Conservation (phyloP, 805 yeast genomes). For the Saccharomycopsis fibuligera region DNA sequence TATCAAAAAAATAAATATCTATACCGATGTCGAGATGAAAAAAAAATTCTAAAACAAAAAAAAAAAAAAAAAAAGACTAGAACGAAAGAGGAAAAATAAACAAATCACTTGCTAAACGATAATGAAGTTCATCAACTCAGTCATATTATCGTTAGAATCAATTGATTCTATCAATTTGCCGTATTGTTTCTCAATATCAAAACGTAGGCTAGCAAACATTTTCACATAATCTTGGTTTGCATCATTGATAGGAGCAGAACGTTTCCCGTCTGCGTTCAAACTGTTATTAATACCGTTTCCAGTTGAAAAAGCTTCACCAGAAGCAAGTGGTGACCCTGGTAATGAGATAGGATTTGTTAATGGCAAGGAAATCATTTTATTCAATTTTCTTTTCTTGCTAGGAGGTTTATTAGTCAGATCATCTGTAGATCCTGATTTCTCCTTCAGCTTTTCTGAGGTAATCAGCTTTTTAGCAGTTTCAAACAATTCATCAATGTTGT, state of each 20-base stretch:
- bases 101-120: neutral
- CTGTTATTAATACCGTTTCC: too few relatives aligned
- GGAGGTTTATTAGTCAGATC: too few relatives aligned
- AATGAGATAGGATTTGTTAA: too few relatives aligned
- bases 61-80: neutral
- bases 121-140: conserved; percentile 12
- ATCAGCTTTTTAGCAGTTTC: neutral
- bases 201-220: neutral
- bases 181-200: conserved; percentile 7
- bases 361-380: neutral
- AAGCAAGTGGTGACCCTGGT: too few relatives aligned
- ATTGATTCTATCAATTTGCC: conserved; percentile 11
- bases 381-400: neutral
- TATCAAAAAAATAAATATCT: neutral
- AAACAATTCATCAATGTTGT: neutral
- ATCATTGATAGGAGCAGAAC: too few relatives aligned
- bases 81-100: neutral
- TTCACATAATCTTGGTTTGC: too few relatives aligned
- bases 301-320: too few relatives aligned
- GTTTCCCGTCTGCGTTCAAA: too few relatives aligned
- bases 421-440: too few relatives aligned
- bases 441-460: too few relatives aligned
- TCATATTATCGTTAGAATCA: conserved; percentile 13
- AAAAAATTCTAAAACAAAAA: neutral
- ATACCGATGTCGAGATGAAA: neutral